Conservation (phyloP, 2,329 filamentous ascomycete genomes). For the Daldinia sp. region DNA sequence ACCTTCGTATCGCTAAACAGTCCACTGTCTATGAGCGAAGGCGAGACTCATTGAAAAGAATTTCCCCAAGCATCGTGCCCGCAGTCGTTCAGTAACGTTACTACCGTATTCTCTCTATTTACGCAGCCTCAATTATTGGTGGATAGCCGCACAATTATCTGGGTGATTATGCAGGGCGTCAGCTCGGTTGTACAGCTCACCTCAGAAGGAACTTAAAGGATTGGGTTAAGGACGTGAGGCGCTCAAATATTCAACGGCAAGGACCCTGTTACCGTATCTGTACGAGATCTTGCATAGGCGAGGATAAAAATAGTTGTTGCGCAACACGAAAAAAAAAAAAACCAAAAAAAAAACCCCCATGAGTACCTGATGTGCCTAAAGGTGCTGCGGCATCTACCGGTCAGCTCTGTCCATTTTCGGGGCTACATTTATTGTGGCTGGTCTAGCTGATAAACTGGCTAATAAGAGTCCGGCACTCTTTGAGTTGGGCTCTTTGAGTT, state of each 20-base stretch:
- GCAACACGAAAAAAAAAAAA: constrained; percentile 25
- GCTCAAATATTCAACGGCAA: constrained; percentile 9
- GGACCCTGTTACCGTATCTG: constrained; percentile 20
- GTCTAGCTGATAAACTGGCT: constrained; percentile 1
- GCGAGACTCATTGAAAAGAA: constrained; percentile 5
- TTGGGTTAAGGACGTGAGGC: not conserved
- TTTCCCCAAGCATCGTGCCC: constrained; percentile 9
- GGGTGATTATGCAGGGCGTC: not conserved
- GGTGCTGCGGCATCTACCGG: constrained; percentile 21
- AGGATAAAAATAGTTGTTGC: constrained; percentile 27
- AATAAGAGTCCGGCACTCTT: not conserved
- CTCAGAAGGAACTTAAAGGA: not conserved
- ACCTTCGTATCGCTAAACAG: not conserved
- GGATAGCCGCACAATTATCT: not conserved
- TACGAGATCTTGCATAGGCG: constrained; percentile 25
- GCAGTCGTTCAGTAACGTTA: constrained; percentile 25
- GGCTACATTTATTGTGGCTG: not conserved
- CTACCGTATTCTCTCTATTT: constrained; percentile 16
- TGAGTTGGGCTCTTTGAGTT: constrained; percentile 7
- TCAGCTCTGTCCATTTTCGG: constrained; percentile 3
- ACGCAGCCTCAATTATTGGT: constrained; percentile 2
- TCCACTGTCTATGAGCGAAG: not conserved
- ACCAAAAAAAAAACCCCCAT: too few species aligned
- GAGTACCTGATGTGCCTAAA: constrained; percentile 16
- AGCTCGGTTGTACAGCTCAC: not conserved